Conservation (phyloP, 305 asterid species). For the Fraxinus ornus region DNA sequence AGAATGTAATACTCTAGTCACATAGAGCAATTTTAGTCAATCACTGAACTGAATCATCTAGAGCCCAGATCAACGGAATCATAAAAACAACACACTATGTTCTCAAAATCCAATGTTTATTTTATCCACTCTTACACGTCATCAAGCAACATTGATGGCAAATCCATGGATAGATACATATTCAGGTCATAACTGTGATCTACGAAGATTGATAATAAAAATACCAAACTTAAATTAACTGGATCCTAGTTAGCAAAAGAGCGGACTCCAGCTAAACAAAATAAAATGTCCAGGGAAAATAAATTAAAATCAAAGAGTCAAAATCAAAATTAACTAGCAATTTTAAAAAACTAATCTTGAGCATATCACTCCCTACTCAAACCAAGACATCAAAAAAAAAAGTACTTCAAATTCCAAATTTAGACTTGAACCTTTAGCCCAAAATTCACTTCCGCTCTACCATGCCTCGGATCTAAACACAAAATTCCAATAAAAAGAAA, state of each 20-base stretch:
- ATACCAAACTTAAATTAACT: background rate
- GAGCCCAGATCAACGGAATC: background rate
- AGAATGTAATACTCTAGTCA: background rate
- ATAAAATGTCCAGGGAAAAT: background rate
- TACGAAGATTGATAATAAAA: background rate
- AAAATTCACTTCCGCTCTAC: conserved; percentile 5
- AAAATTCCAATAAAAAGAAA: background rate
- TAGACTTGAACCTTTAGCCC: conserved; percentile 5
- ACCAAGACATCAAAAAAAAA: background rate
- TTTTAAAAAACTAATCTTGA: background rate
- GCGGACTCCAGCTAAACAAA: background rate
- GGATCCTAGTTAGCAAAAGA: conserved; percentile 1
- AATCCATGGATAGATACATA: background rate
- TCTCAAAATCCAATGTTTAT: background rate
- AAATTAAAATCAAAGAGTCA: background rate
- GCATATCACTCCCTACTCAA: conserved; percentile 14
- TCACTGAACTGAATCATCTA: background rate
- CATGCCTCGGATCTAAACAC: conserved; percentile 18
- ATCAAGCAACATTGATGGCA: background rate
- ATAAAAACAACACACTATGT: background rate
- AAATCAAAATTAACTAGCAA: background rate
- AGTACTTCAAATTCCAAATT: conserved; percentile 18
- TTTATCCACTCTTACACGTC: background rate
- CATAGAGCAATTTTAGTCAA: background rate
- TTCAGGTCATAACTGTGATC: background rate